These are phyloP conservation scores for Neurospora sp. DNA, from an alignment of 495 filamentous ascomycete species.

Conservation along the genomic window DNA sequence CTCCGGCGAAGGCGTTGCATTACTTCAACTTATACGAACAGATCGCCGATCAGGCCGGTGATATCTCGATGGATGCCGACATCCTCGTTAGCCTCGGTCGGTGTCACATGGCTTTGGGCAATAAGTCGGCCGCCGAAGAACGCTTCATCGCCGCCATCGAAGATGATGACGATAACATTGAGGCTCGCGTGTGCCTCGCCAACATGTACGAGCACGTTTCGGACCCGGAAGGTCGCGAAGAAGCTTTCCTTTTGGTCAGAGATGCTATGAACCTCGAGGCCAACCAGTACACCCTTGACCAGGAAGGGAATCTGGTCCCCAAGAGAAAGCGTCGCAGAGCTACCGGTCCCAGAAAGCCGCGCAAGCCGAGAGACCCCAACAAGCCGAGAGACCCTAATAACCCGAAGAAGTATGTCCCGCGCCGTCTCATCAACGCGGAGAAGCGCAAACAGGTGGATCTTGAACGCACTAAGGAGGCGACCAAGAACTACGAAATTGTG, in stretches of 20 bases:
- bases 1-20: conserved; percentile 53
- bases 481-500: conserved; percentile 47
- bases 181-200: conserved; percentile 61
- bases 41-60: conserved; percentile 42
- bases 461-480: conserved; percentile 41
- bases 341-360: conserved; percentile 7
- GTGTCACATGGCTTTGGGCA: conserved; percentile 56
- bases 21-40: conserved; percentile 64
- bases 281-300: conserved; percentile 15
- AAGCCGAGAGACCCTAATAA: conserved; percentile 11
- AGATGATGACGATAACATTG: conserved; percentile 54
- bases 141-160: conserved; percentile 63
- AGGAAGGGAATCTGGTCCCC: conserved; percentile 16
- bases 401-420: conserved; percentile 23
- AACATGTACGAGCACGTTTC: conserved; percentile 67
- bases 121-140: conserved; percentile 58
- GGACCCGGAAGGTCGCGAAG: conserved; percentile 43
- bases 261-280: conserved; percentile 56
- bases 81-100: conserved; percentile 62
- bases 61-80: conserved; percentile 45
- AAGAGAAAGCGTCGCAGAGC: conserved; percentile 6
- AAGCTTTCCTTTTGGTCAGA: conserved; percentile 63
- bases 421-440: conserved; percentile 25
- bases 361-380: conserved; percentile 10
- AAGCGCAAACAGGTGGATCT: conserved; percentile 28